Conservation (phyloP, 306 rosid species). For the Medicago lupulina region DNA sequence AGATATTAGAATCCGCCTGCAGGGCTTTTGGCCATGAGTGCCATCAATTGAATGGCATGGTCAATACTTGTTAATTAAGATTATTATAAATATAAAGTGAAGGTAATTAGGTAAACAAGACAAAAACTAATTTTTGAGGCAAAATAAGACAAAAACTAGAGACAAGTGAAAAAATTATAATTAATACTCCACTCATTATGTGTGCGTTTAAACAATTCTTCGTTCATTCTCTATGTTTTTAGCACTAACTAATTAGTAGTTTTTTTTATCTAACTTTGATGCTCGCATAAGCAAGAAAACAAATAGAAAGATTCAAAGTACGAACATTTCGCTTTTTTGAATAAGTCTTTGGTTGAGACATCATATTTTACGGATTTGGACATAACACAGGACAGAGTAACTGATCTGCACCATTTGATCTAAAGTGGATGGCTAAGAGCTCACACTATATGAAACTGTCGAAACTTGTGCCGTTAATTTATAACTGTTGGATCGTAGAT, state of each 20-base stretch:
- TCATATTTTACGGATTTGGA: background rate
- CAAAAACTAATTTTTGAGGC: background rate
- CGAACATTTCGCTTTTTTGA: background rate
- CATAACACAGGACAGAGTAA: too few relatives aligned
- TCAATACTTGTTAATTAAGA: background rate
- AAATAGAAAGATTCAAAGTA: background rate
- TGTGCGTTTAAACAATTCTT: slow-evolving; percentile 4
- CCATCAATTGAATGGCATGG: background rate
- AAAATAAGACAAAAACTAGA: slow-evolving; percentile 28
- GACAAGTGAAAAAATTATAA: background rate
- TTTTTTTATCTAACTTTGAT: background rate
- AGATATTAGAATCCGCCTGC: slow-evolving; percentile 45
- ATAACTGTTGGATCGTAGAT: too few relatives aligned
- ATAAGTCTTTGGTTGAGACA: background rate
- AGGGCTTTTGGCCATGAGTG: slow-evolving; percentile 17
- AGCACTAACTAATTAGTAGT: background rate
- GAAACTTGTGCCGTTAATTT: too few relatives aligned
- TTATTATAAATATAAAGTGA: background rate
- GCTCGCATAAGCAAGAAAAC: background rate
- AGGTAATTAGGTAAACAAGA: slow-evolving; percentile 13
- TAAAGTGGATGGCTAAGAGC: too few relatives aligned
- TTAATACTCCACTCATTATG: slow-evolving; percentile 9
- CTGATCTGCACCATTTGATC: too few relatives aligned
- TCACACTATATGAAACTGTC: too few relatives aligned
- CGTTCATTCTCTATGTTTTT: slow-evolving; percentile 5